Evolutionary conservation across 2,329 filamentous ascomycete genomes (phyloP), one percentile per base, ranked within the genome.

Genomic region (Triangularia verruculosa): DNA sequence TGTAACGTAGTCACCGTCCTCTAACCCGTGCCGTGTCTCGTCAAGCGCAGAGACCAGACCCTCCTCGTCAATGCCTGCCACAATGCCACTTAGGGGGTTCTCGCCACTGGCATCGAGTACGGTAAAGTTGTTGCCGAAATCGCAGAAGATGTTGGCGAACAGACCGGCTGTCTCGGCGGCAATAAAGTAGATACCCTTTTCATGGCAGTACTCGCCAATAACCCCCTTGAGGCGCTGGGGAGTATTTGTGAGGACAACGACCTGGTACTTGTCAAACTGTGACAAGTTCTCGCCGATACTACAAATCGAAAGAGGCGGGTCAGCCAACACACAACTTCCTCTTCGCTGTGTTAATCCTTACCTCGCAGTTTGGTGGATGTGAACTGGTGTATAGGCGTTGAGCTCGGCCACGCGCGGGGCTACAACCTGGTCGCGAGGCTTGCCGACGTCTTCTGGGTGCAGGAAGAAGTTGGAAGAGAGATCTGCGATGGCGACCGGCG

Each of bases 381-480:
- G 85, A 63, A 99, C 90, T 6, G 95, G 95, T 4, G 94, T 97
- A 75, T 99, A 99, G 66, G 93, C 91, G 77, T 99, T 99, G 69
- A 99, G 85, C 78, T 99, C 95, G 51, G 93, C 91, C 27, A 99
- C 90, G 59, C 92, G 89, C 8, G 95, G 94, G 1, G 90, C 92
- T 1, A 94, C 97, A 61, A 92, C 90, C 70, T 88, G 83, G 68
- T 94, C 95, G 74, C 95, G 89, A 4, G 93, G 90, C 81, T 97
- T 96, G 72, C 95, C 95, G 61, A 98, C 89, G 75, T 99, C 95
- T 72, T 89, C 86, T 17, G 88, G 84, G 63, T 87, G 92, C 22
- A 99, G 87, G 84, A 99, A 99, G 84, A 99, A 99, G 78, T 99
- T 95, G 52, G 95, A 91, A 47, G 95, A 98, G 32, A 99, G 87